phyloP scores from a whole-genome alignment of 495 filamentous ascomycete genomes.

The Xylaria telfairii region DNA sequence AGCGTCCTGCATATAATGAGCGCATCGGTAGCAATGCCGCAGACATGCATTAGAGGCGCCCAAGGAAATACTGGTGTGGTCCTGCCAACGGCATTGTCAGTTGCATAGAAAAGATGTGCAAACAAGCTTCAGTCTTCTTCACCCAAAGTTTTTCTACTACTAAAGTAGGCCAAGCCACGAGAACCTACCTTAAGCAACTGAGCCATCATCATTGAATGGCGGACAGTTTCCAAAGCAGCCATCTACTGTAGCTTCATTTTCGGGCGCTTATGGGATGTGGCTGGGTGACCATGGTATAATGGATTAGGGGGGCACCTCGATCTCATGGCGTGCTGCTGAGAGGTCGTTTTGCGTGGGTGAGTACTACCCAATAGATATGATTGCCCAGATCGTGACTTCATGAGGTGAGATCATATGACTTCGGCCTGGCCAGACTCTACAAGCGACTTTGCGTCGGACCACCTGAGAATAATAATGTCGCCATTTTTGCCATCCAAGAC shows the following conservation, averaged over 20 bases:
- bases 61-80: background rate
- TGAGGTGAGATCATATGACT: slow-evolving; percentile 65
- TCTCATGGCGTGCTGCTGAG: background rate
- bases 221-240: background rate
- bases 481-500: slow-evolving; percentile 71
- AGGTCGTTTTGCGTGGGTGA: background rate
- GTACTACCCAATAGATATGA: background rate
- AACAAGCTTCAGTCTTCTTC: background rate
- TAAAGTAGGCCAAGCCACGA: background rate
- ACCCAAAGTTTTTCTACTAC: background rate
- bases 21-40: background rate
- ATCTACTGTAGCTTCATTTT: too few relatives aligned
- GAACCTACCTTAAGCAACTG: slow-evolving; percentile 2
- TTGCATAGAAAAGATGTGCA: background rate
- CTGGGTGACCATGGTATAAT: background rate
- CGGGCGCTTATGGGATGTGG: background rate
- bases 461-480: slow-evolving; percentile 86
- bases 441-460: slow-evolving; percentile 76
- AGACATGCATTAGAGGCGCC: background rate
- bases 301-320: background rate
- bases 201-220: background rate
- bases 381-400: background rate
- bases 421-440: slow-evolving; percentile 80
- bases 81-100: background rate
- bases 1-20: background rate